Evolutionary conservation across 2,329 filamentous ascomycete species (phyloP).

Genomic region (Magnaporthiopsis incrustans): DNA sequence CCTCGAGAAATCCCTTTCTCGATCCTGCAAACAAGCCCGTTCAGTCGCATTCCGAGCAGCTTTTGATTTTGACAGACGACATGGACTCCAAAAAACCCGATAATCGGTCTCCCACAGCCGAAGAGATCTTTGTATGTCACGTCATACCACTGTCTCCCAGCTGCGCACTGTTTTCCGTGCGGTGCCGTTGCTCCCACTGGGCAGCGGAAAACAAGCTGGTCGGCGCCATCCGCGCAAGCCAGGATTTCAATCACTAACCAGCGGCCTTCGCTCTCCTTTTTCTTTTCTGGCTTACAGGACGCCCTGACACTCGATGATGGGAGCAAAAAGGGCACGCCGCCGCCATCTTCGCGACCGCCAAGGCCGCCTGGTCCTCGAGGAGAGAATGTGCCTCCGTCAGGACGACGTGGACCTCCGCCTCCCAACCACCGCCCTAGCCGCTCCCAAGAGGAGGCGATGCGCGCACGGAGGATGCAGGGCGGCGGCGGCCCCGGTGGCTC

Average conservation of each 20-base stretch:
- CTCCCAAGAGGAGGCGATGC: constrained; percentile 59
- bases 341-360: constrained; percentile 14
- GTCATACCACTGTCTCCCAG: not conserved
- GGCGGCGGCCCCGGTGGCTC: constrained; percentile 20
- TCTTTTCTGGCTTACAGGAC: constrained; percentile 41
- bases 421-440: constrained; percentile 51
- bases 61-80: constrained; percentile 33
- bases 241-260: not conserved
- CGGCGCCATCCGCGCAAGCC: not conserved
- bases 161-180: constrained; percentile 4
- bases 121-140: constrained; percentile 69
- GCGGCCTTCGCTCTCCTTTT: not conserved
- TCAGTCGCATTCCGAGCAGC: constrained; percentile 14
- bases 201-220: constrained; percentile 8
- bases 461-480: constrained; percentile 36
- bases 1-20: constrained; percentile 70
- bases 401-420: constrained; percentile 30
- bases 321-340: constrained; percentile 35
- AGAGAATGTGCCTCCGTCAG: constrained; percentile 41
- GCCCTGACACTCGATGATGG: constrained; percentile 60
- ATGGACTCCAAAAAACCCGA: constrained; percentile 42
- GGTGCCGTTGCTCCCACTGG: constrained; percentile 22
- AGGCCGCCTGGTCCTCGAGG: constrained; percentile 32
- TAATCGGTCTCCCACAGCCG: constrained; percentile 46
- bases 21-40: constrained; percentile 38